Conservation (phyloP, 805 yeast species). For the Candida schatavii region DNA sequence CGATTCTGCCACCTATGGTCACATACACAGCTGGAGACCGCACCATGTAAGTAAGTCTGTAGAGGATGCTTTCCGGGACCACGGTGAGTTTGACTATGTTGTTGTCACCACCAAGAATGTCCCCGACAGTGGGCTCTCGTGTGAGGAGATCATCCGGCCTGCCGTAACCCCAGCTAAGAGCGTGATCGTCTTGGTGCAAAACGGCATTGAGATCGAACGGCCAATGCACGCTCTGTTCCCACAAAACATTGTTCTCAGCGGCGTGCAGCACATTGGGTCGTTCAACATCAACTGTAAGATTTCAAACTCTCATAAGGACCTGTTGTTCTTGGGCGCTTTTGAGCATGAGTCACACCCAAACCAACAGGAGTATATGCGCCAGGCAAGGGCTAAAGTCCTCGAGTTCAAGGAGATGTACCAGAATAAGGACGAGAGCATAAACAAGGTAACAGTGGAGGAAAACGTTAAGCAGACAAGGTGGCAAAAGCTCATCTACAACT, state of each 20-base stretch:
- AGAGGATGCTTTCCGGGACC: slow-evolving; percentile 21
- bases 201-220: slow-evolving; percentile 37
- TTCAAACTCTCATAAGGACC: slow-evolving; percentile 19
- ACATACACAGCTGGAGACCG: slow-evolving; percentile 29
- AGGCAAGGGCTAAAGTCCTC: slow-evolving; percentile 12
- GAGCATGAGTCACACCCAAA: slow-evolving; percentile 11
- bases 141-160: slow-evolving; percentile 41
- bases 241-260: slow-evolving; percentile 31
- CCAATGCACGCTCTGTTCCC: slow-evolving; percentile 33
- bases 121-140: slow-evolving; percentile 34
- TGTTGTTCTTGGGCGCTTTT: slow-evolving; percentile 21
- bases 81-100: slow-evolving; percentile 34
- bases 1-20: slow-evolving; percentile 33
- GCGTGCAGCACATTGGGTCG: slow-evolving; percentile 35
- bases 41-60: slow-evolving; percentile 25
- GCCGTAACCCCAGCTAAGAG: slow-evolving; percentile 26
- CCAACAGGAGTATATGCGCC: slow-evolving; percentile 10
- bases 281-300: slow-evolving; percentile 23
- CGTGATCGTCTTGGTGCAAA: slow-evolving; percentile 36
- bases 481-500: slow-evolving; percentile 38
- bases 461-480: slow-evolving; percentile 34
- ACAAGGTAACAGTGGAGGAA: slow-evolving; percentile 24
- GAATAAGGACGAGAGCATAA: slow-evolving; percentile 21
- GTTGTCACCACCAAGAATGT: slow-evolving; percentile 38
- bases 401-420: slow-evolving; percentile 28